Evolutionary conservation across 1,139 yeast species (phyloP), one percentile per base, ranked within the genome.

Genomic region (Pichia cactophila): DNA sequence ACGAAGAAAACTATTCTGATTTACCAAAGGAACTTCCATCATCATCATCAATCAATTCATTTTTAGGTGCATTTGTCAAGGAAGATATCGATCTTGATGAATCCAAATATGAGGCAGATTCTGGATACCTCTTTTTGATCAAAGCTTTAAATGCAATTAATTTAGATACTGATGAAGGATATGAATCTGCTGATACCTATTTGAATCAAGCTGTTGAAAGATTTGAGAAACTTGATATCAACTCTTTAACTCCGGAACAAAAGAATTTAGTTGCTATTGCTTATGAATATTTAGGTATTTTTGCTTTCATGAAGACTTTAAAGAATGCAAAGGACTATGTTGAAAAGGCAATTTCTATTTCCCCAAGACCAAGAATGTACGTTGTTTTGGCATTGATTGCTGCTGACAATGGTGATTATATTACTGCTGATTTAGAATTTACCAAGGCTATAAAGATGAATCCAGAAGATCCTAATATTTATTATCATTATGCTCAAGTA

Each of bases 401-500:
- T 63, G 92, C 96, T 59, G 98, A 94, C 67, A 81, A 77, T 64
- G 85, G 76, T 64, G 80, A 61, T 45, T 74, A 79, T 55, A 71
- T 72, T 33, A 80, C 77, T 55, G 85, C 95, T 42, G 75, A 79
- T 54, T 69, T 72, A 49, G 89, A 85, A 67, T 89, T 92, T 62
- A 79, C 79, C 48, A 72, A 75, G 50, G 98, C 97, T 40, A 74
- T 82, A 56, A 72, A 75, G 54, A 66, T 86, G 58, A 83, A 86
- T 62, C 81, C 92, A 44, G 70, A 78, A 36, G 80, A 82, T 64
- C 80, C 95, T 38, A 96, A 94, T 65, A 80, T 86, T 58, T 87
- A 81, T 72, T 92, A 92, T 74, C 98, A 94, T 71, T 83, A 86
- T 64, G 98, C 96, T 58, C 99, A 94, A 77, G 77, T 90, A 65